Percentiles rank a stretch among this genome's conserved stretches.
phyloP scores from a whole-genome alignment of 805 yeast genomes.

The Teunomyces atbi region DNA sequence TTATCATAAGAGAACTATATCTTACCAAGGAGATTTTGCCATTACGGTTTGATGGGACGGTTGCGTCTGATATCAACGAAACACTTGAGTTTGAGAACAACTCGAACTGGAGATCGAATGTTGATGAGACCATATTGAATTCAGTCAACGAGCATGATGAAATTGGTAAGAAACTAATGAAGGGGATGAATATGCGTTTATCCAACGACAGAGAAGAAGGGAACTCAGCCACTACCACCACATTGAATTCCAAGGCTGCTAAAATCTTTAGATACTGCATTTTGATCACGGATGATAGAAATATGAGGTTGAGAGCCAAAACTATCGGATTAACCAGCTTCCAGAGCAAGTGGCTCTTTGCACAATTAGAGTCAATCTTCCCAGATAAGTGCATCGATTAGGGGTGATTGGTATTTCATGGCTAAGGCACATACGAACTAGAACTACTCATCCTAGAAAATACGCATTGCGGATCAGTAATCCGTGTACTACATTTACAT shows the following conservation, averaged over 20 bases:
- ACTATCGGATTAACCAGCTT: constrained; percentile 53
- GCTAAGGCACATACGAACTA: background rate
- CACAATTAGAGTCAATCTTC: constrained; percentile 45
- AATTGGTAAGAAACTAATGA: constrained; percentile 37
- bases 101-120: constrained; percentile 67
- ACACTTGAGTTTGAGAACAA: constrained; percentile 73
- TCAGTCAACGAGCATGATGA: constrained; percentile 45
- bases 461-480: background rate
- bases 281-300: constrained; percentile 70
- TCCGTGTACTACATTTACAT: constrained; percentile 4
- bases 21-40: constrained; percentile 55
- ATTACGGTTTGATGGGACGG: constrained; percentile 65
- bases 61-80: constrained; percentile 67
- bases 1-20: constrained; percentile 66
- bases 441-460: background rate
- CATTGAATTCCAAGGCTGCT: constrained; percentile 19
- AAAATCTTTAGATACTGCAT: constrained; percentile 54
- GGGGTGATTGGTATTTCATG: background rate
- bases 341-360: constrained; percentile 61
- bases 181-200: constrained; percentile 35
- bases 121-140: constrained; percentile 66
- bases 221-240: background rate
- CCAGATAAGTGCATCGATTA: constrained; percentile 55
- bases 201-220: background rate
- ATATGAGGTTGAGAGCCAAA: constrained; percentile 66